phyloP scores from a whole-genome alignment of 2,329 filamentous ascomycete genomes.

The Raffaelea albimanens region DNA sequence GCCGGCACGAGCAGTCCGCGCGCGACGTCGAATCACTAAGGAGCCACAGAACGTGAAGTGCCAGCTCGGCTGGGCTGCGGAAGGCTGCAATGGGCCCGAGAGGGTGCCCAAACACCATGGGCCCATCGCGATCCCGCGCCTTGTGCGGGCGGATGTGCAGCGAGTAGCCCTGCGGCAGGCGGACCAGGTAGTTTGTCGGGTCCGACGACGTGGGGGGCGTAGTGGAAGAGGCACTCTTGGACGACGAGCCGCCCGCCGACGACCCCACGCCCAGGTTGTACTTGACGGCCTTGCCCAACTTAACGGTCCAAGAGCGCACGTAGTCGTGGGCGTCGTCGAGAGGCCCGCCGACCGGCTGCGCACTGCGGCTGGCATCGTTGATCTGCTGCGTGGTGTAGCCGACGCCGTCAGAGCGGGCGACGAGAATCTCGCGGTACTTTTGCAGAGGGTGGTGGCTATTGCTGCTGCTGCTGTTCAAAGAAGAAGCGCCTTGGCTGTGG shows the following conservation, averaged over 20 bases:
- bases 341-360: constrained; percentile 10
- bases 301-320: constrained; percentile 13
- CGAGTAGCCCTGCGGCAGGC: constrained; percentile 13
- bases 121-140: constrained; percentile 52
- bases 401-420: constrained; percentile 13
- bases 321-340: constrained; percentile 11
- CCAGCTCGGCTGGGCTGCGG: constrained; percentile 44
- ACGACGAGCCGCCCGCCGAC: too few species aligned
- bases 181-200: constrained; percentile 12
- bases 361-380: constrained; percentile 14
- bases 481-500: too few species aligned
- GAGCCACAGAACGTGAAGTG: constrained; percentile 42
- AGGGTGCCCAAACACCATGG: constrained; percentile 14
- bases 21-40: constrained; percentile 36
- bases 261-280: constrained; percentile 13
- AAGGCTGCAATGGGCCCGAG: constrained; percentile 20
- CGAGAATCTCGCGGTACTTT: constrained; percentile 11
- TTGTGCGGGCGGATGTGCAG: constrained; percentile 13
- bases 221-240: neutral
- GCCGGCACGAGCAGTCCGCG: constrained; percentile 40
- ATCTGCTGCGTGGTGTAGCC: constrained; percentile 14
- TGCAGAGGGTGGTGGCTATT: constrained; percentile 1
- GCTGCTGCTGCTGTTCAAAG: neutral
- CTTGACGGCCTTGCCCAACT: constrained; percentile 16
- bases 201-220: too few species aligned